A percentile compares a stretch with the other conserved stretches of the same genome.
Evolutionary conservation across 305 asterid species (phyloP).

Genomic region (Stenogyne calaminthoides): DNA sequence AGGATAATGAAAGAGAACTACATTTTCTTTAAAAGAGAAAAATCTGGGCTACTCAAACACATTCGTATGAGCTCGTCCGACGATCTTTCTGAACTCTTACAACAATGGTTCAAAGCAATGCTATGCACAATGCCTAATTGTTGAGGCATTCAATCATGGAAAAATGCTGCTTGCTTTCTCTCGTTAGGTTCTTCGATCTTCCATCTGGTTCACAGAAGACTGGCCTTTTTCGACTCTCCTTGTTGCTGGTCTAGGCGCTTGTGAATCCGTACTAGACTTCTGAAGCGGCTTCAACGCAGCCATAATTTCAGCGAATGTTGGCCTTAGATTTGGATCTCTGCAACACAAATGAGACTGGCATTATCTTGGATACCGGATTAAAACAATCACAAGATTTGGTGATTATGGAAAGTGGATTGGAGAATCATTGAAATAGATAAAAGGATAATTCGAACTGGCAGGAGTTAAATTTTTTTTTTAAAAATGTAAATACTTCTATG

Average conservation of each 20-base stretch:
- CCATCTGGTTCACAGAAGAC: conserved; percentile 43
- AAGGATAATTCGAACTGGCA: no score
- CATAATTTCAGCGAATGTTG: conserved; percentile 88
- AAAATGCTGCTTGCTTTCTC: conserved; percentile 25
- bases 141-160: conserved; percentile 32
- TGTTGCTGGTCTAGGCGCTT: conserved; percentile 44
- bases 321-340: conserved; percentile 86
- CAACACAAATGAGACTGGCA: conserved; percentile 3
- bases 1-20: background rate
- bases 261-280: conserved; percentile 66
- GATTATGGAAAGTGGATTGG: background rate
- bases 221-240: conserved; percentile 53
- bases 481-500: no score
- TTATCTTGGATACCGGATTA: background rate
- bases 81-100: conserved; percentile 7
- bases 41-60: conserved; percentile 19
- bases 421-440: background rate
- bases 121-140: conserved; percentile 26
- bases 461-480: no score
- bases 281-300: conserved; percentile 84
- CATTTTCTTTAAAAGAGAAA: background rate
- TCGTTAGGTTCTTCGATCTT: conserved; percentile 47
- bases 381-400: background rate
- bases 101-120: conserved; percentile 24
- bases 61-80: conserved; percentile 10